These are phyloP conservation scores for Claviceps quebecensis DNA, from an alignment of 2,329 filamentous ascomycete genomes.

Conservation along the genomic window DNA sequence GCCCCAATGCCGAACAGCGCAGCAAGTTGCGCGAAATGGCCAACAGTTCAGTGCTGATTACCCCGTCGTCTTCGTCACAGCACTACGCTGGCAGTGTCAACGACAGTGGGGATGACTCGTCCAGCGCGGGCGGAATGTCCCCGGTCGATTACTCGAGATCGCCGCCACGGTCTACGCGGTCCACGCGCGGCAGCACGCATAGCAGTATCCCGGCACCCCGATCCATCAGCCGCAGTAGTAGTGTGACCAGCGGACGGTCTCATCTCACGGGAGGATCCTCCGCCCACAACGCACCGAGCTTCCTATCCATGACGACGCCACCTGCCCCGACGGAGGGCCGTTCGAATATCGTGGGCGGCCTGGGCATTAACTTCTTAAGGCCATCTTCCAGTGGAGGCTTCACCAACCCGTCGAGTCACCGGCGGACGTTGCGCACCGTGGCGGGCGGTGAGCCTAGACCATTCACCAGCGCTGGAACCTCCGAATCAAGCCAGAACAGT, in stretches of 20 bases:
- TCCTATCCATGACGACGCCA: constrained; percentile 31
- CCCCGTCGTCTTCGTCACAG: constrained; percentile 21
- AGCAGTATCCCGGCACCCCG: constrained; percentile 31
- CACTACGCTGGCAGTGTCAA: constrained; percentile 29
- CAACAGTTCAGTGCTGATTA: constrained; percentile 55
- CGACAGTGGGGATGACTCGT: constrained; percentile 40
- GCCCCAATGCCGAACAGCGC: constrained; percentile 67
- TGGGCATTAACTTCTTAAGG: constrained; percentile 18
- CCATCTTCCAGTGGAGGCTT: constrained; percentile 20
- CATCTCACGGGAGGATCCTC: constrained; percentile 20
- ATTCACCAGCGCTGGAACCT: constrained; percentile 18
- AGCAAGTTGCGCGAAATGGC: constrained; percentile 70
- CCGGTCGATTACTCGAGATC: constrained; percentile 46
- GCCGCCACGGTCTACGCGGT: constrained; percentile 35
- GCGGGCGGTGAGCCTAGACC: constrained; percentile 14
- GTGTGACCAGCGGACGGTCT: constrained; percentile 33
- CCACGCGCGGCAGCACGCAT: constrained; percentile 33
- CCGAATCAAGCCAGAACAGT: constrained; percentile 6
- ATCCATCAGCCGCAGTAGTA: constrained; percentile 38
- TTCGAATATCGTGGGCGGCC: constrained; percentile 9
- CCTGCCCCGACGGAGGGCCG: constrained; percentile 25
- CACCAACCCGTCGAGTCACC: constrained; percentile 9
- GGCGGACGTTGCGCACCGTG: constrained; percentile 7
- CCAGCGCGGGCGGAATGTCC: constrained; percentile 37
- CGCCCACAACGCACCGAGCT: constrained; percentile 20